Base-by-base conservation (phyloP, 2,329 filamentous ascomycete species). In the Beauveria sp. region DNA sequence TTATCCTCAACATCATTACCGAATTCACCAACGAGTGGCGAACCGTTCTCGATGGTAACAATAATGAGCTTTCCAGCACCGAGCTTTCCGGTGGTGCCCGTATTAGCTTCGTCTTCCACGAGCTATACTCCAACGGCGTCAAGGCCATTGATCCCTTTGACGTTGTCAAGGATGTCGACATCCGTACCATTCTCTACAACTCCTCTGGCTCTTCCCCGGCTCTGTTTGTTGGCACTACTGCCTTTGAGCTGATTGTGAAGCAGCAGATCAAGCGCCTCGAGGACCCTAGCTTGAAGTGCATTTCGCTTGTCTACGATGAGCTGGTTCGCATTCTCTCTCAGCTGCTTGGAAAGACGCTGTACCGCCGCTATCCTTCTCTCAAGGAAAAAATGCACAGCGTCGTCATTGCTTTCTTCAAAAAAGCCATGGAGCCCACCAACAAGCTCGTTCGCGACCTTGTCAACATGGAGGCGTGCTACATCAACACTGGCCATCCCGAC, bases 51-150 rank as follows among this genome's bases (percentile, higher is more conserved):
- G 96, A 99, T 68, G 95, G 95, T 69, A 96, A 96, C 78, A 98
- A 96, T 77, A 91, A 91, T 66, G 95, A 99, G 75, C 82, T 99
- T 4, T 98, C 95, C 26, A 96, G 91, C 76, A 85, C 90, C 1
- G 95, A 99, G 75, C 83, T 99, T 64, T 98, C 95, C 6, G 95
- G 95, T 65, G 95, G 95, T 79, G 95, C 95, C 60, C 89, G 95
- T 85, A 99, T 99, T 74, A 96, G 92, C 73, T 99, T 99, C 72
- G 95, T 99, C 51, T 99, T 98, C 84, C 95, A 99, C 77, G 95
- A 99, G 76, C 83, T 99, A 18, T 99, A 99, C 78, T 88, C 92
- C 62, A 98, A 98, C 74, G 95, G 95, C 78, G 85, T 99, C 73
- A 98, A 98, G 82, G 93, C 95, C 1, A 88, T 99, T 49, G 96